Percentiles rank a stretch among this genome's conserved stretches.
These are phyloP conservation scores for Penicillium soppii DNA, from an alignment of 495 filamentous ascomycete species.

Conservation along the genomic window DNA sequence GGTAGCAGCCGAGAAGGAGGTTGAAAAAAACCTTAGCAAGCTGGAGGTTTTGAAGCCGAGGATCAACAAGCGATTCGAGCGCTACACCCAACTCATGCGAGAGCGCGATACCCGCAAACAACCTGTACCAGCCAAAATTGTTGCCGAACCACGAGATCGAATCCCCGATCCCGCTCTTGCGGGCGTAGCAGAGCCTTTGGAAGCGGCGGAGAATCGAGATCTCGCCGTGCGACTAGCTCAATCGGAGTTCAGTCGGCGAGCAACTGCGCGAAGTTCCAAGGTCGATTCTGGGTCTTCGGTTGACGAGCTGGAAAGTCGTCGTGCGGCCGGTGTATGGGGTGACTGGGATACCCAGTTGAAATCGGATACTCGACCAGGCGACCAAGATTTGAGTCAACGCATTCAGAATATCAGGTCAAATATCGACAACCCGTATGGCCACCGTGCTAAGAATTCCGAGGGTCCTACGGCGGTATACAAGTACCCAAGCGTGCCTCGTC, in stretches of 20 bases:
- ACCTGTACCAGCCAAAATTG: constrained; percentile 14
- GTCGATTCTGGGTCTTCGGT: constrained; percentile 52
- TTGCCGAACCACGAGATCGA: constrained; percentile 11
- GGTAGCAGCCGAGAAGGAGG: constrained; percentile 49
- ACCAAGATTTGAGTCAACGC: constrained; percentile 44
- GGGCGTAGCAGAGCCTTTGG: constrained; percentile 52
- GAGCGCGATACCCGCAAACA: constrained; percentile 43
- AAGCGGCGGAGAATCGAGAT: constrained; percentile 68
- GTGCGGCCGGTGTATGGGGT: constrained; percentile 64
- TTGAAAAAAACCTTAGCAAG: constrained; percentile 53
- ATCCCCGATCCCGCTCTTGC: constrained; percentile 40
- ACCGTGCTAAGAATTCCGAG: constrained; percentile 12
- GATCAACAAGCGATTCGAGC: constrained; percentile 64
- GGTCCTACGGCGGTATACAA: constrained; percentile 32
- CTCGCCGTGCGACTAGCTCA: constrained; percentile 77
- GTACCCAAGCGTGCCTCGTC: constrained; percentile 56
- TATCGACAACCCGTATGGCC: constrained; percentile 25
- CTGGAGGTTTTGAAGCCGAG: constrained; percentile 66
- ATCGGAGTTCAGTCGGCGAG: constrained; percentile 69
- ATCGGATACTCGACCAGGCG: constrained; percentile 24
- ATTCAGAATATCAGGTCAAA: constrained; percentile 45
- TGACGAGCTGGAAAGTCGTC: constrained; percentile 55
- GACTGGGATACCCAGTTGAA: constrained; percentile 51
- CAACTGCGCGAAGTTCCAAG: constrained; percentile 54
- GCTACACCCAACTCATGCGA: constrained; percentile 54